Percentiles rank a stretch among this genome's conserved stretches.
These are phyloP conservation scores for Iberis pinnata DNA, from an alignment of 345 rosid species.

Conservation along the genomic window DNA sequence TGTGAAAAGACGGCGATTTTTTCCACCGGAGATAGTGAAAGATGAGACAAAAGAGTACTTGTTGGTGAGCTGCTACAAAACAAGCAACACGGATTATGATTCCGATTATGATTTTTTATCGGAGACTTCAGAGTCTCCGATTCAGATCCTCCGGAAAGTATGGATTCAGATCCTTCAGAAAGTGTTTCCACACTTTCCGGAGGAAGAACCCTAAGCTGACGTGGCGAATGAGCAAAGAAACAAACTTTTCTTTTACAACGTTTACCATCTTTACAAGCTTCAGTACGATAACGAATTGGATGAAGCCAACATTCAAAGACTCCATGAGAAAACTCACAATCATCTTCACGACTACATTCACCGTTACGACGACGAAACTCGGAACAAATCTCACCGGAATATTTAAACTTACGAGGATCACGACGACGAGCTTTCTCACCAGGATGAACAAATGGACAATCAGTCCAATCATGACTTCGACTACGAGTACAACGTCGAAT, in stretches of 20 bases:
- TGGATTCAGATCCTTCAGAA: background rate
- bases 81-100: background rate
- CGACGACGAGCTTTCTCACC: constrained; percentile 95
- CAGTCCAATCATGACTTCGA: constrained; percentile 97
- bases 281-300: background rate
- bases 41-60: background rate
- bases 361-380: background rate
- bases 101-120: no score
- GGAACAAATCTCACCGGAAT: constrained; percentile 35
- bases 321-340: background rate
- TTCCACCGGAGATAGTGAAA: background rate
- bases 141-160: background rate
- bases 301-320: background rate
- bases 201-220: background rate
- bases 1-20: background rate
- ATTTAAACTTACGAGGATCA: constrained; percentile 61
- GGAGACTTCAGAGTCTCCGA: background rate
- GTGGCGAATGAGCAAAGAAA: background rate
- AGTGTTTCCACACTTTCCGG: background rate
- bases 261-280: background rate
- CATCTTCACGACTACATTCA: background rate
- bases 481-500: constrained; percentile 84
- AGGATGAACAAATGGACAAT: constrained; percentile 90
- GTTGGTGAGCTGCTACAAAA: background rate
- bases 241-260: background rate